These are phyloP conservation scores for Pythium folliculosum DNA, from an alignment of 352 stramenopile genomes.

Conservation along the genomic window DNA sequence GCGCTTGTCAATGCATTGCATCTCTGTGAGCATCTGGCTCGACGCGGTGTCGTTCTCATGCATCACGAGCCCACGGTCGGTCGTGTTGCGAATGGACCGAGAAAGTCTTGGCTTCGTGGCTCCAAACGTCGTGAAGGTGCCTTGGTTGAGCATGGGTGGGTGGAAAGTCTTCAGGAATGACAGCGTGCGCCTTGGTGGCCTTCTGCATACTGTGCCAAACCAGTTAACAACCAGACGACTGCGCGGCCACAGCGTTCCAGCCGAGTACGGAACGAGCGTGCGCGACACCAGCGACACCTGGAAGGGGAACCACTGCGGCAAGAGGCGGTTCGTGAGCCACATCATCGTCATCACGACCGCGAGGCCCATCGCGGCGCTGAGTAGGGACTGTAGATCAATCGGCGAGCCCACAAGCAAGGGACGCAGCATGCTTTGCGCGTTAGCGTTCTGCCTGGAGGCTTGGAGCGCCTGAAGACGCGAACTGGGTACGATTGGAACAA, in stretches of 20 bases:
- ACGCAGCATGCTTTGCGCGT: not conserved
- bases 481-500: constrained; percentile 5
- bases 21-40: not conserved
- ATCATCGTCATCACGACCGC: not conserved
- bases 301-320: not conserved
- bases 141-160: not conserved
- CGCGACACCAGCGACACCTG: not conserved
- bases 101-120: not conserved
- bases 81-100: not conserved
- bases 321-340: not conserved
- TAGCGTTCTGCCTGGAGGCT: not conserved
- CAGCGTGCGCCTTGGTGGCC: not conserved
- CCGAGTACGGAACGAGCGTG: constrained; percentile 1
- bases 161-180: not conserved
- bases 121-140: not conserved
- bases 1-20: constrained; percentile 11
- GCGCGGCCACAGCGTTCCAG: constrained; percentile 15
- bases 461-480: not conserved
- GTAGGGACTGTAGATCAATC: not conserved
- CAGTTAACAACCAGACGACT: constrained; percentile 22
- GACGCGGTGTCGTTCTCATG: not conserved
- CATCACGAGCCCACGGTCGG: not conserved
- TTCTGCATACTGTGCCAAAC: not conserved
- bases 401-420: not conserved
- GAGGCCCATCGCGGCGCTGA: not conserved